A percentile compares a stretch with the other conserved stretches of the same genome.
phyloP scores from a whole-genome alignment of 306 rosid genomes.

The Rosa persica region DNA sequence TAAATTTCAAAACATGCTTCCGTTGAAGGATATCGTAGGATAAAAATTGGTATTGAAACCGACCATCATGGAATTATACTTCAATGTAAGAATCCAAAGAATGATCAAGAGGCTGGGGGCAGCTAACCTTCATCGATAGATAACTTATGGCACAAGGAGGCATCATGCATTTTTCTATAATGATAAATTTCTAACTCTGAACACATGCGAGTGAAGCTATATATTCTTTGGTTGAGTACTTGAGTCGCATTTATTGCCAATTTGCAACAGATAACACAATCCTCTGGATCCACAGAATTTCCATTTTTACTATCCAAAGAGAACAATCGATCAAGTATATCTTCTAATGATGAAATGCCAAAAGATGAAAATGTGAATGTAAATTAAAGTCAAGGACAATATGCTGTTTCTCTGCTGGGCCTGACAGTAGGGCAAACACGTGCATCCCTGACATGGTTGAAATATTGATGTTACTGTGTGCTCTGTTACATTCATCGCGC shows the following conservation, averaged over 20 bases:
- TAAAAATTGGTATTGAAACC: too few species aligned
- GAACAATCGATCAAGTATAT: not conserved
- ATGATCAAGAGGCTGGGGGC: too few species aligned
- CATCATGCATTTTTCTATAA: too few species aligned
- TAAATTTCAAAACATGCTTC: too few species aligned
- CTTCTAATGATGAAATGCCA: not conserved
- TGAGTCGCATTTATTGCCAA: too few species aligned
- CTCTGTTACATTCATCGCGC: not conserved
- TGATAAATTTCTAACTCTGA: not conserved
- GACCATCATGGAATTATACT: too few species aligned
- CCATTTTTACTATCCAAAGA: not conserved
- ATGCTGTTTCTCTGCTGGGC: not conserved
- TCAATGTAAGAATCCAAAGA: too few species aligned
- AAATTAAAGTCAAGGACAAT: not conserved
- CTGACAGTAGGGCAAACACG: not conserved
- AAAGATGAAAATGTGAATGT: not conserved
- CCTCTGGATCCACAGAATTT: not conserved
- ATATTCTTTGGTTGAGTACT: not conserved
- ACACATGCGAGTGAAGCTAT: not conserved
- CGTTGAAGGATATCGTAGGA: too few species aligned
- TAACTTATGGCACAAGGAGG: too few species aligned
- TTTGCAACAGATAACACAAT: too few species aligned
- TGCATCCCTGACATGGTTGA: conserved; percentile 10
- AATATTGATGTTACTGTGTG: not conserved
- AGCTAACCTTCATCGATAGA: too few species aligned